Evolutionary conservation across 345 rosid genomes (phyloP), one percentile per base, ranked within the genome.

Genomic region (Salix udensis): DNA sequence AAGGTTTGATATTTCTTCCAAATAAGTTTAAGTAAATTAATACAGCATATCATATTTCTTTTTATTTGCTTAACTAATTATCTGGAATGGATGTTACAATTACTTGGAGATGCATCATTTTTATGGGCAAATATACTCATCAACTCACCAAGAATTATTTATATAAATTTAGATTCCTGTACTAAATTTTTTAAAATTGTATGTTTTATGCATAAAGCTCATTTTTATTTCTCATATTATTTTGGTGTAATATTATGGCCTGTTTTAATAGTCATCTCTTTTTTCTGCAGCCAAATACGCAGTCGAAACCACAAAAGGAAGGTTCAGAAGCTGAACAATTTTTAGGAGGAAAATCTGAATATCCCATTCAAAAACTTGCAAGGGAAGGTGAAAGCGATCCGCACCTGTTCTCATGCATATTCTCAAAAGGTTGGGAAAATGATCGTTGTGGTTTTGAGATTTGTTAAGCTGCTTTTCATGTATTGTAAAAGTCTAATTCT

Each of bases 241-340:
- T 68, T 77, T 75, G 53, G 9, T 67, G 26, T 44, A 48, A 36
- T 48, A 19, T 50, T 28, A 28, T 28, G 9, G 28, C 28, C 36
- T 39, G 23, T 65, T 16, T 65, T 16, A 28, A 28, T 52, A 18
- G 58, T 19, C 16, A 72, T 28, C 37, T 64, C 74, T 73, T 76
- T 30, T 67, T 77, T 81, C 70, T 86, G 80, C 89, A 96, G 99
- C 98, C 97, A 79, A 90, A 96, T 84, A 74, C 79, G 48, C 99
- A 86, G 77, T 82, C 89, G 67, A 91, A 80, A 83, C 76, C 96
- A 77, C 98, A 92, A 70, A 96, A 96, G 83, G 99, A 96, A 85
- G 99, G 98, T 67, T 79, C 97, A 15, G 99, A 96, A 74, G 77
- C 92, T 65, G 99, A 93, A 61, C 94, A 86, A 28, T 58, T 94